Evolutionary conservation across 148 eudicot species (phyloP).

Genomic region (Rhododendron ferrugineum): DNA sequence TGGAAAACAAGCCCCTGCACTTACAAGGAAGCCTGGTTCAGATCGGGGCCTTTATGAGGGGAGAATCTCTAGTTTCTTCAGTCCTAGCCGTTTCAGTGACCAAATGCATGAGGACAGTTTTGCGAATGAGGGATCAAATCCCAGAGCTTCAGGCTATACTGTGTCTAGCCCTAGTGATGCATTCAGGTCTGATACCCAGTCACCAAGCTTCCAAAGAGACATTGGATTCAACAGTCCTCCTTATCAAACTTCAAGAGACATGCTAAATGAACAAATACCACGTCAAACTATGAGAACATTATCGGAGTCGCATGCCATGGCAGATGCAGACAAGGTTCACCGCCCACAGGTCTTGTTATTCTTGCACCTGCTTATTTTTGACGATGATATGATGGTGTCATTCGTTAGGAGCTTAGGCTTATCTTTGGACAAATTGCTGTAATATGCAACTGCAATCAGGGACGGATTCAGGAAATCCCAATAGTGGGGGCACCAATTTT

Average conservation of each 20-base stretch:
- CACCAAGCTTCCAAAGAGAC: constrained; percentile 56
- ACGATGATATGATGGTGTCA: background rate
- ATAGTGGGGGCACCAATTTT: too few relatives aligned
- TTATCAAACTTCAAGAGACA: constrained; percentile 37
- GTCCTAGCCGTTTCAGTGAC: constrained; percentile 77
- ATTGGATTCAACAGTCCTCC: constrained; percentile 52
- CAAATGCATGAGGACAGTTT: constrained; percentile 51
- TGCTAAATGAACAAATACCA: constrained; percentile 19
- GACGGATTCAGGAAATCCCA: too few relatives aligned
- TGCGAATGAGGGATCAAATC: constrained; percentile 57
- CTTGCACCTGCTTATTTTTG: background rate
- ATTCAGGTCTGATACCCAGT: constrained; percentile 54
- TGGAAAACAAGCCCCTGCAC: constrained; percentile 57
- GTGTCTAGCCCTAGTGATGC: constrained; percentile 63
- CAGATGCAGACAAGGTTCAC: constrained; percentile 28
- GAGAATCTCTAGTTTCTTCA: constrained; percentile 55
- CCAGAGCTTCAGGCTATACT: constrained; percentile 70
- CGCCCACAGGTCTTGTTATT: constrained; percentile 48
- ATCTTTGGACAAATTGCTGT: background rate
- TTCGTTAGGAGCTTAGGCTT: background rate
- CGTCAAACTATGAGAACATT: constrained; percentile 23
- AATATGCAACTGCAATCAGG: background rate
- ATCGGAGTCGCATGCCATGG: constrained; percentile 27
- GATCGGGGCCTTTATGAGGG: constrained; percentile 65
- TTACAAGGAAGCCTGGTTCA: constrained; percentile 82